A percentile compares a stretch with the other conserved stretches of the same genome.
Conservation (phyloP, 768 basidiomycete genomes). For the Podaxis sp. region DNA sequence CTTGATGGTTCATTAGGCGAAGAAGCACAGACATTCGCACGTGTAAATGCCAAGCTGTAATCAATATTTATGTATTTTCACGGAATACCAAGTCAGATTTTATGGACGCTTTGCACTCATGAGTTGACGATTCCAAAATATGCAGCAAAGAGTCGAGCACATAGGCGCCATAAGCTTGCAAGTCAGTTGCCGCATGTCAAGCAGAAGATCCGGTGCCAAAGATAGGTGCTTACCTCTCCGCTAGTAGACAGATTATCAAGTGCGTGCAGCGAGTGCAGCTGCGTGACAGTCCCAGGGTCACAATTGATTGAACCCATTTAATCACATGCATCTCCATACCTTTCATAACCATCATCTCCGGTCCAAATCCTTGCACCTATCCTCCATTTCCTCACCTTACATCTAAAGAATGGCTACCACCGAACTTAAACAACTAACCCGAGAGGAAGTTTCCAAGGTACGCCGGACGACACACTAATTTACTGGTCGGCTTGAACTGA, state of each 20-base stretch:
- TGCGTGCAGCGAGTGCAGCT: too few species aligned
- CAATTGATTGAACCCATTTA: not conserved
- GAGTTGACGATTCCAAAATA: too few species aligned
- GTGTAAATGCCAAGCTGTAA: slow-evolving; percentile 18
- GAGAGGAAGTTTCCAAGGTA: slow-evolving; percentile 76
- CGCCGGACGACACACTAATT: slow-evolving; percentile 16
- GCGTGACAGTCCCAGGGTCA: too few species aligned
- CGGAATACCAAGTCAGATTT: too few species aligned
- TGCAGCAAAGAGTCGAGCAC: too few species aligned
- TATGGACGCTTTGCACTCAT: too few species aligned
- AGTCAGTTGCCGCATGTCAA: too few species aligned
- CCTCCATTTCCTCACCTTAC: not conserved
- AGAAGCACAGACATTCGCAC: slow-evolving; percentile 21
- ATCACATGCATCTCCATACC: slow-evolving; percentile 4
- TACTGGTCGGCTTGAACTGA: not conserved
- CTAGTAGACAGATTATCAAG: too few species aligned
- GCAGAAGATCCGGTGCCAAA: too few species aligned
- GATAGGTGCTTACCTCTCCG: too few species aligned
- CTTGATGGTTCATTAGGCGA: slow-evolving; percentile 49
- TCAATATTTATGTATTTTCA: not conserved
- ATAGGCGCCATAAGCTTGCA: too few species aligned
- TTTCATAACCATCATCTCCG: not conserved
- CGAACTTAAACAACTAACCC: slow-evolving; percentile 40
- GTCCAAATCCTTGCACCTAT: not conserved
- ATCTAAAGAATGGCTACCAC: slow-evolving; percentile 27